Base-by-base conservation (phyloP, 345 rosid genomes). In the Noccaea caerulescens region DNA sequence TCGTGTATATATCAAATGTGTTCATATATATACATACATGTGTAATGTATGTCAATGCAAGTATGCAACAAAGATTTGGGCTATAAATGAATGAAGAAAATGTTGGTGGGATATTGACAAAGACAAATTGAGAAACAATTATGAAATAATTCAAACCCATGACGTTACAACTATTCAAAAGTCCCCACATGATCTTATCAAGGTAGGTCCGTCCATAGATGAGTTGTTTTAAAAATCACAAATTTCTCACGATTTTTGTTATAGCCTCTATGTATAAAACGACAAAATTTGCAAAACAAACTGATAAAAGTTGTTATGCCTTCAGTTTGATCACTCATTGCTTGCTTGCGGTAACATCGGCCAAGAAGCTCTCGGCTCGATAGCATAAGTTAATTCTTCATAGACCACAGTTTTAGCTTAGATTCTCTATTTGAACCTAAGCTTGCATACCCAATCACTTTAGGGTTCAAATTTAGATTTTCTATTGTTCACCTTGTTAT, bases 101-200 rank as follows among this genome's bases (percentile, higher is more conserved):
- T 62, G 75, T 68, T 75, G 74, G 75, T 75, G 65, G 47, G 70
- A 63, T 61, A 55, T 37, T 46, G 78, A 68, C 78, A 68, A 63
- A 45, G 47, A 46, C 68, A 46, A 69, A 55, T 30, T 38, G 66
- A 27, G 59, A 41, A 59, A 34, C 56, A 69, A 38, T 27, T 2
- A 27, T 62, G 71, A 69, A 63, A 69, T 69, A 69, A 69, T 62
- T 62, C 44, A 70, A 68, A 55, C 79, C 79, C 79, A 76, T 77
- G 73, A 72, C 77, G 33, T 72, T 72, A 72, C 73, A 77, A 72
- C 77, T 67, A 32, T 69, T 63, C 70, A 16, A 63, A 67, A 66
- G 73, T 68, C 73, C 79, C 71, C 65, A 77, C 80, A 53, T 66
- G 59, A 72, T 72, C 70, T 71, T 66, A 72, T 72, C 59, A 66